phyloP scores from a whole-genome alignment of 179 eudicot genomes.

The Silene coronaria region DNA sequence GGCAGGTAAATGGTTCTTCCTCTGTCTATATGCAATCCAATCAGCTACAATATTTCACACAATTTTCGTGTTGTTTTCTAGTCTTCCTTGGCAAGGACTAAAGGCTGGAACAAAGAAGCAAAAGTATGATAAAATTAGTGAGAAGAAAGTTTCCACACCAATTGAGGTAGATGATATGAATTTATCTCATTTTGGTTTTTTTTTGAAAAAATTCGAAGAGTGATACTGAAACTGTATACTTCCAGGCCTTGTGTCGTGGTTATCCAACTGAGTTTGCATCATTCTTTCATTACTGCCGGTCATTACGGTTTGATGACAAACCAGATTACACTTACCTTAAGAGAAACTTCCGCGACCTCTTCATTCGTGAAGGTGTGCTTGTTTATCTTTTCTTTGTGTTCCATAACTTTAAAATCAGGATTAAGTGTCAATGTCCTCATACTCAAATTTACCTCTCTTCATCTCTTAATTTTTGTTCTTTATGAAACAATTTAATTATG shows the following conservation, averaged over 20 bases:
- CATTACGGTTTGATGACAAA: constrained; percentile 87
- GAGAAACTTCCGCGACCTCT: constrained; percentile 84
- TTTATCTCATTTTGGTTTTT: background rate
- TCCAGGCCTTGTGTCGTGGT: constrained; percentile 81
- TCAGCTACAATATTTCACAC: constrained; percentile 10
- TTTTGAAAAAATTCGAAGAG: background rate
- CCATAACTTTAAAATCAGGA: background rate
- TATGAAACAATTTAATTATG: background rate
- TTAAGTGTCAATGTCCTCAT: background rate
- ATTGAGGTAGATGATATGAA: constrained; percentile 55
- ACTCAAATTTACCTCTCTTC: background rate
- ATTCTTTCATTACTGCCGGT: constrained; percentile 93
- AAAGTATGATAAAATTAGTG: constrained; percentile 90
- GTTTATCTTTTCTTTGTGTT: constrained; percentile 10
- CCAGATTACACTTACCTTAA: constrained; percentile 96
- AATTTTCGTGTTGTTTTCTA: constrained; percentile 22
- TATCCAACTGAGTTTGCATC: constrained; percentile 93
- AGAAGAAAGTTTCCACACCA: constrained; percentile 81
- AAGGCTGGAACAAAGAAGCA: constrained; percentile 94
- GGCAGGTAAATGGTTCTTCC: constrained; percentile 58
- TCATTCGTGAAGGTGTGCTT: constrained; percentile 84
- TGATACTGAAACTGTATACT: constrained; percentile 15
- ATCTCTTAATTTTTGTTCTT: background rate
- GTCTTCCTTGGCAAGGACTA: constrained; percentile 99
- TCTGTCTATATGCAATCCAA: background rate